These are phyloP conservation scores for Neckera pumila DNA, from an alignment of 225 moss, liverwort and hornwort species.

Conservation along the genomic window DNA sequence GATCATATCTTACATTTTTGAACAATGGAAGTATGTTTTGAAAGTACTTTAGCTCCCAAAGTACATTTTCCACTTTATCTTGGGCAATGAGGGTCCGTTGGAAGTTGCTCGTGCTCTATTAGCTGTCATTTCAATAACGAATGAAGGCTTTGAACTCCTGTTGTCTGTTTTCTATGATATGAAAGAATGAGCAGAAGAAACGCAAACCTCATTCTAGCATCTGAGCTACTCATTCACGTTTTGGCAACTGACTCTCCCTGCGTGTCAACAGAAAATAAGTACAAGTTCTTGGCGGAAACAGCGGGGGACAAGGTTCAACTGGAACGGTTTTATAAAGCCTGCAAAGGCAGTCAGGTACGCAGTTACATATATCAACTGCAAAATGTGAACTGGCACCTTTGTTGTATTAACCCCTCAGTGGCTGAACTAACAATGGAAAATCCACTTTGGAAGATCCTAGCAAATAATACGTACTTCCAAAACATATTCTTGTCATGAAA, in stretches of 20 bases:
- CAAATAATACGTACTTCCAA: background rate
- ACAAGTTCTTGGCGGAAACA: constrained; percentile 75
- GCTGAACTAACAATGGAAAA: background rate
- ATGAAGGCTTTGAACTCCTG: background rate
- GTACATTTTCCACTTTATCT: no score
- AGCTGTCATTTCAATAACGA: background rate
- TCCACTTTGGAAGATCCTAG: background rate
- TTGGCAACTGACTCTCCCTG: background rate
- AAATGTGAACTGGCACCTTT: background rate
- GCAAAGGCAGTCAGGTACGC: constrained; percentile 70
- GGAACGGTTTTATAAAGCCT: constrained; percentile 72
- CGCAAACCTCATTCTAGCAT: background rate
- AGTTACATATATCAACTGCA: background rate
- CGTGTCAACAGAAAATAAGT: constrained; percentile 46
- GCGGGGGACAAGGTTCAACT: constrained; percentile 78
- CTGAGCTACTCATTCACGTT: background rate
- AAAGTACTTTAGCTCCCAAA: background rate
- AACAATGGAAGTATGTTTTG: background rate
- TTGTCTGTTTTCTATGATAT: background rate
- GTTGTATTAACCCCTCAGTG: background rate
- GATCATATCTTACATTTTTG: background rate
- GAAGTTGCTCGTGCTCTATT: background rate
- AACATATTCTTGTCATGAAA: background rate
- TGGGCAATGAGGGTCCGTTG: background rate
- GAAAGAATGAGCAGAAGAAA: background rate